Evolutionary conservation across 2,329 filamentous ascomycete genomes (phyloP), one percentile per base, ranked within the genome.

Genomic region (Venturiaceae sp.): DNA sequence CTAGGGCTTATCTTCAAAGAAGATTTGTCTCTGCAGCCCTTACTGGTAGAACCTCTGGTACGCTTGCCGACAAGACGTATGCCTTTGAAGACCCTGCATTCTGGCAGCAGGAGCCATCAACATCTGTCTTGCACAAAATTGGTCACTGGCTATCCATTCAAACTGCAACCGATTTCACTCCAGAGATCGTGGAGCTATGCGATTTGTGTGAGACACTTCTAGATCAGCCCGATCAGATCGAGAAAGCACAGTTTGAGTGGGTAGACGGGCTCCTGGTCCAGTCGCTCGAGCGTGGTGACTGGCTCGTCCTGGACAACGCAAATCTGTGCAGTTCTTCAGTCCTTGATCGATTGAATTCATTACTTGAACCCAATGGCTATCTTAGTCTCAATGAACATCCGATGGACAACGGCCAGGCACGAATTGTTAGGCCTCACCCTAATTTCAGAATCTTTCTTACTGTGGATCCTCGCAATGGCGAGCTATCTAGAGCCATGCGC

Each of bases 261-360:
- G 84, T 95, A 1, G 92, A 99, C 69, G 94, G 95, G 59, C 83
- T 95, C 53, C 85, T 99, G 46, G 87, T 97, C 53, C 87, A 91
- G 65, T 92, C 94, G 44, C 78, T 97, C 11, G 82, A 95, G 67
- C 79, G 86, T 64, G 94, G 94, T 14, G 83, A 91, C 61, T 99
- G 94, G 94, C 79, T 99, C 19, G 86, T 99, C 11, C 83, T 99
- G 23, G 94, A 99, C 72, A 96, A 99, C 71, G 94, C 95, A 61
- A 99, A 99, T 67, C 81, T 99, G 59, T 99, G 95, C 75, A 96
- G 88, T 66, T 87, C 92, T 26, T 96, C 92, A 6, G 94, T 99
- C 1, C 80, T 99, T 9, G 94, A 99, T 72, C 83, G 95, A 62
- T 77, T 99, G 55, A 99, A 99, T 70, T 97, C 94, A 0, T 76